phyloP scores from a whole-genome alignment of 2,329 filamentous ascomycete species.

The Curvularia eragrostidis region DNA sequence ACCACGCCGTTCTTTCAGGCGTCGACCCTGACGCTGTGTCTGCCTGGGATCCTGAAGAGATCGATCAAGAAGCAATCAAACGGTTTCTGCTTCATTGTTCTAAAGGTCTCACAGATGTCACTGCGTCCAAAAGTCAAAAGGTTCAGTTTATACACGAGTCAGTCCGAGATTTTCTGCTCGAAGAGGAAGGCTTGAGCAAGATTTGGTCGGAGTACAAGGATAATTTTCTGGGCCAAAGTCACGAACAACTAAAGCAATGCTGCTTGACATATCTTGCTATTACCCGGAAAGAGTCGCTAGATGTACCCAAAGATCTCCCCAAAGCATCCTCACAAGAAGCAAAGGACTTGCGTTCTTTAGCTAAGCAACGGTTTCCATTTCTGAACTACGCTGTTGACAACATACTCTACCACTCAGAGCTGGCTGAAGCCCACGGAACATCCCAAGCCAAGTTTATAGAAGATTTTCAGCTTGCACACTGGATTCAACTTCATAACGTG shows the following conservation, averaged over 20 bases:
- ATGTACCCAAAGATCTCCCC: not conserved
- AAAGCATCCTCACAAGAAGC: constrained; percentile 15
- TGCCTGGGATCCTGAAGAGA: constrained; percentile 24
- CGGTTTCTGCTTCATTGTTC: constrained; percentile 32
- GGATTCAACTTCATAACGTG: not conserved
- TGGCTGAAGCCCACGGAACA: not conserved
- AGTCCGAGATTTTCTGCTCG: constrained; percentile 50
- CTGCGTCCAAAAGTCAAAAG: constrained; percentile 21
- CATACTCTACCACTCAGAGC: not conserved
- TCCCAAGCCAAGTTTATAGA: not conserved
- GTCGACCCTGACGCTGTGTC: constrained; percentile 11
- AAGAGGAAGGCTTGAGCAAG: constrained; percentile 40
- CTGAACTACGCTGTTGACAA: constrained; percentile 53
- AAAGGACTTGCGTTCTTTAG: constrained; percentile 7
- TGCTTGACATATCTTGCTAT: constrained; percentile 53
- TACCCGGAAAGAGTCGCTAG: constrained; percentile 14
- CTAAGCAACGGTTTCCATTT: constrained; percentile 51
- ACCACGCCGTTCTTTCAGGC: constrained; percentile 23
- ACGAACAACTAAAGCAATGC: constrained; percentile 52
- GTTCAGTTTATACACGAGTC: constrained; percentile 45
- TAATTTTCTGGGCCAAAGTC: constrained; percentile 46
- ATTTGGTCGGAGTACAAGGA: constrained; percentile 45
- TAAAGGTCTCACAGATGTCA: constrained; percentile 33
- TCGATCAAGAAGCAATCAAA: constrained; percentile 17
- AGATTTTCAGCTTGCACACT: not conserved